phyloP scores from a whole-genome alignment of 1,284 basidiomycete species.

The Ceratobasidium sp. region DNA sequence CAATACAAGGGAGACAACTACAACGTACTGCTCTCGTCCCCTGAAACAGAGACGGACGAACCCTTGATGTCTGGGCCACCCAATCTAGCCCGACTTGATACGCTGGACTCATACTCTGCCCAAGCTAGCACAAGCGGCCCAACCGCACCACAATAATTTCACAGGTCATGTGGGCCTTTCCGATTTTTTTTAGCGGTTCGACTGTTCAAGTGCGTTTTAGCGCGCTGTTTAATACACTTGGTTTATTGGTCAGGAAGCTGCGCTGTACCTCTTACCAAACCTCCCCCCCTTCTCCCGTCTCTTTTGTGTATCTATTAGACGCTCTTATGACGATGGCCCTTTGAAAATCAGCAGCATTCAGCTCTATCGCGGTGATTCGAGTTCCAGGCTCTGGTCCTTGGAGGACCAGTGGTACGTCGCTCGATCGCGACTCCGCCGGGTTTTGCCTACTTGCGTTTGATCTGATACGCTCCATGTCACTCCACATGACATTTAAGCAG shows the following conservation, averaged over 20 bases:
- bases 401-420: not conserved
- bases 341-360: constrained; percentile 3
- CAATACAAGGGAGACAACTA: constrained; percentile 27
- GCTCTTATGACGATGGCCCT: constrained; percentile 7
- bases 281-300: not conserved
- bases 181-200: not conserved
- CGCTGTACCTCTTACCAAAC: constrained; percentile 6
- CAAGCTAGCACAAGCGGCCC: not conserved
- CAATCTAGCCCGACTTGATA: constrained; percentile 31
- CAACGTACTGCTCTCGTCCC: constrained; percentile 21
- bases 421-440: not conserved
- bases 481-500: not conserved
- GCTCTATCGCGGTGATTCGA: not conserved
- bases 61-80: constrained; percentile 32
- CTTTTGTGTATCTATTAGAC: constrained; percentile 41
- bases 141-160: not conserved
- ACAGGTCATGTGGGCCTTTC: not conserved
- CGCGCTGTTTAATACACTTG: not conserved
- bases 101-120: constrained; percentile 9
- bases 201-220: not conserved
- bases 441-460: not conserved
- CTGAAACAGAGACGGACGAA: constrained; percentile 35
- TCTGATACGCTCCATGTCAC: not conserved
- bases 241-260: not conserved
- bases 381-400: not conserved